phyloP scores from a whole-genome alignment of 2,329 filamentous ascomycete species.

The Alternaria metachromatica region DNA sequence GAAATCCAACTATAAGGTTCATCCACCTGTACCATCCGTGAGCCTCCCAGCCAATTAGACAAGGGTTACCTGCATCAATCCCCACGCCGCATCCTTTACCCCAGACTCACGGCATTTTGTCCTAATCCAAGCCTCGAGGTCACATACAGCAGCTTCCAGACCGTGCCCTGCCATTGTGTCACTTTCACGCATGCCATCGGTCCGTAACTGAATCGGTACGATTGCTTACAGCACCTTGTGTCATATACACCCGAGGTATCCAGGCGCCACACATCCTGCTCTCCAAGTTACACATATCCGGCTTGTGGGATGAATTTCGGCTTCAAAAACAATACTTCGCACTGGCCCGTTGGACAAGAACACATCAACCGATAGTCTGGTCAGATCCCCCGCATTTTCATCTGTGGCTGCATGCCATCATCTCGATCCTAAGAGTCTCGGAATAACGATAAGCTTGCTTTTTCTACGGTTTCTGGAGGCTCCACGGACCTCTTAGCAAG shows the following conservation, averaged over 20 bases:
- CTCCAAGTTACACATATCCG: background rate
- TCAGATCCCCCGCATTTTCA: slow-evolving; percentile 28
- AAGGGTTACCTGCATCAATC: slow-evolving; percentile 22
- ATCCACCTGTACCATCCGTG: slow-evolving; percentile 26
- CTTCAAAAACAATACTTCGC: slow-evolving; percentile 51
- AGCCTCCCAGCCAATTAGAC: slow-evolving; percentile 37
- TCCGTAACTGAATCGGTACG: slow-evolving; percentile 18
- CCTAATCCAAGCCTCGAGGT: slow-evolving; percentile 18
- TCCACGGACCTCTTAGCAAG: slow-evolving; percentile 33
- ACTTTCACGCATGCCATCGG: slow-evolving; percentile 18
- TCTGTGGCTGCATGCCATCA: slow-evolving; percentile 18
- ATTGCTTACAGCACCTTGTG: slow-evolving; percentile 14
- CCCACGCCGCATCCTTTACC: slow-evolving; percentile 41
- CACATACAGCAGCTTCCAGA: slow-evolving; percentile 23
- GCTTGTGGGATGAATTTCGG: slow-evolving; percentile 48
- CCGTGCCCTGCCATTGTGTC: slow-evolving; percentile 26
- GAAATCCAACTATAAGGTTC: slow-evolving; percentile 31
- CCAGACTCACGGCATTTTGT: slow-evolving; percentile 31
- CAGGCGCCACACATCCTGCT: background rate
- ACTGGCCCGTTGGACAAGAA: slow-evolving; percentile 56
- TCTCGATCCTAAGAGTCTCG: slow-evolving; percentile 33
- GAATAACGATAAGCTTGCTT: slow-evolving; percentile 36
- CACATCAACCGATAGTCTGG: slow-evolving; percentile 49
- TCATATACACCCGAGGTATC: slow-evolving; percentile 13
- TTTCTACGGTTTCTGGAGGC: slow-evolving; percentile 28